Percentiles rank a stretch among this genome's conserved stretches.
Conservation (phyloP, 768 basidiomycete species). For the Galerina marginata region DNA sequence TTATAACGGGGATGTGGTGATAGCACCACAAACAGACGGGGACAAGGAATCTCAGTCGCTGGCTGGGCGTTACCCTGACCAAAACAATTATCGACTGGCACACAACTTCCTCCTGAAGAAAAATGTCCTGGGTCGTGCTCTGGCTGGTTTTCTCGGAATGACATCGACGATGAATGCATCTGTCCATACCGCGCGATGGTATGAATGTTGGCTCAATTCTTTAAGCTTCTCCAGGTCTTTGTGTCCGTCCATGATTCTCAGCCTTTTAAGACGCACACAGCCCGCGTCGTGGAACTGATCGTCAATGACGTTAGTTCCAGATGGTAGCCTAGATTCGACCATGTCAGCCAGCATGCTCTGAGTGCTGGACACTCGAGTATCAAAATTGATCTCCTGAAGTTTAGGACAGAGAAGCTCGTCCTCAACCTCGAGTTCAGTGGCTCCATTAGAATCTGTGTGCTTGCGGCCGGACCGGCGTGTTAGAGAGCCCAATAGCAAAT, state of each 20-base stretch:
- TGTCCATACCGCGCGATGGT: not conserved
- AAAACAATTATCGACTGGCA: constrained; percentile 24
- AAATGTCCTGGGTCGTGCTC: constrained; percentile 18
- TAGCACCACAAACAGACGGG: not conserved
- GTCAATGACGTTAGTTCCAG: not conserved
- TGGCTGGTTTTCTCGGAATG: constrained; percentile 19
- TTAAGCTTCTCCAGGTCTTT: constrained; percentile 22
- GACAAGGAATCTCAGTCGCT: not conserved
- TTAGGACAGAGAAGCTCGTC: constrained; percentile 21
- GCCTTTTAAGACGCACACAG: constrained; percentile 12
- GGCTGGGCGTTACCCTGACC: no score
- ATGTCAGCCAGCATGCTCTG: constrained; percentile 24
- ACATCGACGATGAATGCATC: constrained; percentile 11
- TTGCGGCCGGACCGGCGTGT: constrained; percentile 17
- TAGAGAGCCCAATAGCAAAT: constrained; percentile 26
- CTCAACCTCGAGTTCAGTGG: not conserved
- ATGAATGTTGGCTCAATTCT: constrained; percentile 13
- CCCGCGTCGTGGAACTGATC: not conserved
- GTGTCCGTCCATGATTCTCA: constrained; percentile 24
- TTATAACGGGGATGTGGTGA: not conserved
- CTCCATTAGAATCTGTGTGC: not conserved
- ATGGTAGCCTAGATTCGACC: constrained; percentile 28
- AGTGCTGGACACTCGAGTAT: constrained; percentile 25
- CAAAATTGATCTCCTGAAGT: constrained; percentile 28
- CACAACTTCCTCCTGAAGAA: constrained; percentile 29